Evolutionary conservation across 768 basidiomycete genomes (phyloP), one percentile per base, ranked within the genome.

Genomic region (Russula sp.): DNA sequence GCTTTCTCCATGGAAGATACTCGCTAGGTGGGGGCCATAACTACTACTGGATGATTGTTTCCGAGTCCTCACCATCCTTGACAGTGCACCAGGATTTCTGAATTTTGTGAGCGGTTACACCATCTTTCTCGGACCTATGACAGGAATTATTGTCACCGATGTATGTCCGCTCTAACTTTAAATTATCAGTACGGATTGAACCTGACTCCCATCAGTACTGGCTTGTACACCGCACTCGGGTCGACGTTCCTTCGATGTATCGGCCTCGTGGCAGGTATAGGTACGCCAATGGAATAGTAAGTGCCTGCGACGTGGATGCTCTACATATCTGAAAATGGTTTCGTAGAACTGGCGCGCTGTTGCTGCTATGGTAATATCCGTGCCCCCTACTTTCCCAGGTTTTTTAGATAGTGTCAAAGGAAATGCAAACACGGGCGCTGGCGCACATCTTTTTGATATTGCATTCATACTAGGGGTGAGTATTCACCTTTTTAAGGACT

Each of bases 161-260:
- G 79, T 88, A 70, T 67, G 86, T 77, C 20, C 30, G 34, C 14
- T 5, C 30, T 59, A 32, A 24, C 32, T 28, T 24, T 24, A n/a
- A 13, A 13, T n/a, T 3, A 32, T 46, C 20, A 28, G n/a, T 32
- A n/a, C 20, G 5, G 10, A 10, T 30, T 13, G 20, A 8, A 6
- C 38, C 10, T 55, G 30, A 44, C 30, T 54, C 34, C 7, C 13
- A 14, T 32, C n/a, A 90, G 83, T 93, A 89, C 71, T 93, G 89
- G 90, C 71, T 94, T 50, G 78, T 95, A 18, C 88, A 92, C 71
- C 76, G 74, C 62, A 76, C 85, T 42, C 83, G 81, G 42, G 84
- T 93, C 40, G 89, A 94, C 67, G 89, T 94, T 1, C 88, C 90
- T 6, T 85, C 89, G 5, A 88, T 95, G 82, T 96, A 94, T 71